Evolutionary conservation across 305 asterid species (phyloP).

Genomic region (Petunia hybrid): DNA sequence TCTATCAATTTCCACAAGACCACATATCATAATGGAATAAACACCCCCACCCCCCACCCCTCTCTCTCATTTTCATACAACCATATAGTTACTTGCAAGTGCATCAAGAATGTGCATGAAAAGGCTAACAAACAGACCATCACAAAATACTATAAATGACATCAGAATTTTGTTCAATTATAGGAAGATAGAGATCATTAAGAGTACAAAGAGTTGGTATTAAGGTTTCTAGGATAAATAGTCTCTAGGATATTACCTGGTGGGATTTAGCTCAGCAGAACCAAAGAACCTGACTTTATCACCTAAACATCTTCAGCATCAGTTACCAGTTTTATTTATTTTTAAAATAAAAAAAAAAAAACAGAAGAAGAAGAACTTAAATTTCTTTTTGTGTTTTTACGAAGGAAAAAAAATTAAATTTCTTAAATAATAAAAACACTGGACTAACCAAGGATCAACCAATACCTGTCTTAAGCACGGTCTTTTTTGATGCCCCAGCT

Average conservation of each 20-base stretch:
- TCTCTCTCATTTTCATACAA: background rate
- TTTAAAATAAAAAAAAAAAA: background rate
- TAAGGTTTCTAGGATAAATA: background rate
- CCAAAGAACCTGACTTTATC: conserved; percentile 77
- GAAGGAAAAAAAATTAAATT: no score
- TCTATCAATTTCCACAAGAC: no score
- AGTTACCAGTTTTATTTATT: background rate
- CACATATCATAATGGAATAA: no score
- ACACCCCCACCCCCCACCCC: background rate
- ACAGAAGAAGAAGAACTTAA: background rate
- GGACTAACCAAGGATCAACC: conserved; percentile 16
- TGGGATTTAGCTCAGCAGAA: conserved; percentile 51
- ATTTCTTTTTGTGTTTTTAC: background rate
- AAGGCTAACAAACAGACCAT: conserved; percentile 1
- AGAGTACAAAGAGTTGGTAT: no score
- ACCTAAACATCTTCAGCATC: conserved; percentile 48
- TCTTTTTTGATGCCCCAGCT: conserved; percentile 52
- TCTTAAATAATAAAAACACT: background rate
- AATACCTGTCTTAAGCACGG: conserved; percentile 53
- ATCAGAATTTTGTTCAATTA: background rate
- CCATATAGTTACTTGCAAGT: background rate
- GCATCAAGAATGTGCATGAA: background rate
- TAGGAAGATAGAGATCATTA: no score
- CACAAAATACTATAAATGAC: background rate
- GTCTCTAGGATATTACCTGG: conserved; percentile 51